A percentile compares a stretch with the other conserved stretches of the same genome.
Conservation (phyloP, 306 rosid species). For the Cucurbita pepo region DNA sequence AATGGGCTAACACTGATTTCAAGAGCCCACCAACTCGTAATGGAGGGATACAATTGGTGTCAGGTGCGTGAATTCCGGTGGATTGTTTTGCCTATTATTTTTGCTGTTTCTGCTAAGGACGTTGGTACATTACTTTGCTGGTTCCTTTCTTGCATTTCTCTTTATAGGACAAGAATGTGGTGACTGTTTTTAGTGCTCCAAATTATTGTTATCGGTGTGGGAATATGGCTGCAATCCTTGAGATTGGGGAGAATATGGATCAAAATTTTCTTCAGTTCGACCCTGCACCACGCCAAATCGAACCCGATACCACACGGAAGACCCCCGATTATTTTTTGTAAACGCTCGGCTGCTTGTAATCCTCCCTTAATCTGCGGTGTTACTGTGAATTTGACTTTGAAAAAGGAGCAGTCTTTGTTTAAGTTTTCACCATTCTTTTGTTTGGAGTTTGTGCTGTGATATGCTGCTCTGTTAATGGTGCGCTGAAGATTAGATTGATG, state of each 20-base stretch:
- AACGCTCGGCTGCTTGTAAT: slow-evolving; percentile 18
- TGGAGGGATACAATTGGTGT: slow-evolving; percentile 51
- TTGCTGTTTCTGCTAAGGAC: not conserved
- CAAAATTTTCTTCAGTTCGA: slow-evolving; percentile 43
- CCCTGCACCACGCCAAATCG: slow-evolving; percentile 41
- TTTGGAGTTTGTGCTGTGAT: slow-evolving; percentile 7
- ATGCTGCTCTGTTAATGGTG: slow-evolving; percentile 5
- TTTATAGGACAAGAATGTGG: slow-evolving; percentile 35
- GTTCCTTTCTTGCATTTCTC: not conserved
- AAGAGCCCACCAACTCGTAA: slow-evolving; percentile 46
- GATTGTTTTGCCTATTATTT: not conserved
- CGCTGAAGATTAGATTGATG: not conserved
- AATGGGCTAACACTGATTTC: slow-evolving; percentile 41
- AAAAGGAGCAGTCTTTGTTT: slow-evolving; percentile 1
- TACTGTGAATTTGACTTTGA: slow-evolving; percentile 21
- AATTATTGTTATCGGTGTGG: slow-evolving; percentile 42
- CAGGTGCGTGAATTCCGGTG: slow-evolving; percentile 23
- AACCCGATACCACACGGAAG: slow-evolving; percentile 32
- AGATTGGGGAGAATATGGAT: slow-evolving; percentile 39
- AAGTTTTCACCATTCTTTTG: slow-evolving; percentile 6
- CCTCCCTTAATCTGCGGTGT: slow-evolving; percentile 9
- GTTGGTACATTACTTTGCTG: not conserved
- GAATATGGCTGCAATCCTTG: slow-evolving; percentile 46
- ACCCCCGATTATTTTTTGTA: slow-evolving; percentile 47
- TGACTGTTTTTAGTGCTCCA: slow-evolving; percentile 42